These are phyloP conservation scores for Pelargonium cotyledonis DNA, from an alignment of 441 rosid species.

Conservation along the genomic window DNA sequence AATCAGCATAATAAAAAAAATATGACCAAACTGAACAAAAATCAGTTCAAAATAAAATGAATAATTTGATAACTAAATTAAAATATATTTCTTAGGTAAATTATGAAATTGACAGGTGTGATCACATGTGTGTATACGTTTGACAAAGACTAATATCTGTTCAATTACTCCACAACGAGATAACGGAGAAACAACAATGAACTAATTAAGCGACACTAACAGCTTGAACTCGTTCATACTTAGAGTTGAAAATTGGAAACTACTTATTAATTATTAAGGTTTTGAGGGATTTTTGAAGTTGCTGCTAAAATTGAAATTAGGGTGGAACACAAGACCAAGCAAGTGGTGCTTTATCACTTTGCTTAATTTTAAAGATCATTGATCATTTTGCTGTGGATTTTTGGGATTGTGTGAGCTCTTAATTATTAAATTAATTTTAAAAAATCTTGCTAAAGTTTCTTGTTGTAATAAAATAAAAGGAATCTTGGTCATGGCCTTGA, in stretches of 20 bases:
- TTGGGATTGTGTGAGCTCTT: conserved; percentile 22
- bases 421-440: not conserved
- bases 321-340: conserved; percentile 51
- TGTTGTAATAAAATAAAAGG: conserved; percentile 6
- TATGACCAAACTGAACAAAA: no score
- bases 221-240: conserved; percentile 25
- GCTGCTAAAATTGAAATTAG: conserved; percentile 28
- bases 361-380: conserved; percentile 21
- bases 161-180: not conserved
- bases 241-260: conserved; percentile 14
- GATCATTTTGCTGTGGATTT: conserved; percentile 29
- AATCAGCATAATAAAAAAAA: no score
- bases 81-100: no score
- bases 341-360: conserved; percentile 31
- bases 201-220: conserved; percentile 29
- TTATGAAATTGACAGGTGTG: not conserved
- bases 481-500: conserved; percentile 29
- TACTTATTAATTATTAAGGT: conserved; percentile 13
- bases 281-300: conserved; percentile 21
- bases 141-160: conserved; percentile 4
- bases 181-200: conserved; percentile 13
- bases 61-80: no score
- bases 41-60: no score
- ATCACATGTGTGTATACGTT: conserved; percentile 13
- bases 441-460: not conserved